Percentiles rank a stretch among this genome's conserved stretches.
phyloP scores from a whole-genome alignment of 2,329 filamentous ascomycete genomes.

The Fusarium xylarioides region DNA sequence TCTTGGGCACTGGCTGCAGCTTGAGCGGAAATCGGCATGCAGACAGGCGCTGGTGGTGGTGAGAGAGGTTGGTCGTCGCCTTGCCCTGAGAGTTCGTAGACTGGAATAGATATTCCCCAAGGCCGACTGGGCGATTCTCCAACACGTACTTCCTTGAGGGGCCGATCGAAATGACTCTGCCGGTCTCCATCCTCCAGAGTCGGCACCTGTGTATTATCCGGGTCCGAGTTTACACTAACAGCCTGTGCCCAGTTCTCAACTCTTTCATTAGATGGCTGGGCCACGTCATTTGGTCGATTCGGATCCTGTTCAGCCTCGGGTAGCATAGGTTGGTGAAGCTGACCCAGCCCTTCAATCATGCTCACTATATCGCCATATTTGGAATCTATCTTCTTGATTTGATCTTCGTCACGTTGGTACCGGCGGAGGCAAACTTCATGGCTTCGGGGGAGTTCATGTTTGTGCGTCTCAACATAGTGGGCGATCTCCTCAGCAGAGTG shows the following conservation, averaged over 20 bases:
- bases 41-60: slow-evolving; percentile 66
- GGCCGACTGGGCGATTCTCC: slow-evolving; percentile 93
- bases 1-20: slow-evolving; percentile 37
- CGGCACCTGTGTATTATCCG: slow-evolving; percentile 45
- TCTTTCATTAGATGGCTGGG: slow-evolving; percentile 69
- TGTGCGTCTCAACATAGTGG: slow-evolving; percentile 92
- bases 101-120: slow-evolving; percentile 88
- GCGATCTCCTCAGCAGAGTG: slow-evolving; percentile 94
- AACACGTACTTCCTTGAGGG: slow-evolving; percentile 87
- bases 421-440: slow-evolving; percentile 92
- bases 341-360: slow-evolving; percentile 92
- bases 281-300: slow-evolving; percentile 54
- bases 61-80: slow-evolving; percentile 58
- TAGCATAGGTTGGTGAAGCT: slow-evolving; percentile 88
- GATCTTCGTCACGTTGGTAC: slow-evolving; percentile 86
- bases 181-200: slow-evolving; percentile 63
- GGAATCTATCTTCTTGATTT: slow-evolving; percentile 87
- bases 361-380: slow-evolving; percentile 93
- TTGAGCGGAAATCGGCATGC: slow-evolving; percentile 54
- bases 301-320: slow-evolving; percentile 64
- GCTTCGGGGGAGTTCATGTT: slow-evolving; percentile 92
- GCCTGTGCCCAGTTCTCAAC: slow-evolving; percentile 88
- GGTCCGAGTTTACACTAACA: slow-evolving; percentile 66
- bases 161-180: slow-evolving; percentile 81
- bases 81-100: slow-evolving; percentile 55